These are phyloP conservation scores for Lichina pygmaea DNA, from an alignment of 495 filamentous ascomycete genomes.

Conservation along the genomic window DNA sequence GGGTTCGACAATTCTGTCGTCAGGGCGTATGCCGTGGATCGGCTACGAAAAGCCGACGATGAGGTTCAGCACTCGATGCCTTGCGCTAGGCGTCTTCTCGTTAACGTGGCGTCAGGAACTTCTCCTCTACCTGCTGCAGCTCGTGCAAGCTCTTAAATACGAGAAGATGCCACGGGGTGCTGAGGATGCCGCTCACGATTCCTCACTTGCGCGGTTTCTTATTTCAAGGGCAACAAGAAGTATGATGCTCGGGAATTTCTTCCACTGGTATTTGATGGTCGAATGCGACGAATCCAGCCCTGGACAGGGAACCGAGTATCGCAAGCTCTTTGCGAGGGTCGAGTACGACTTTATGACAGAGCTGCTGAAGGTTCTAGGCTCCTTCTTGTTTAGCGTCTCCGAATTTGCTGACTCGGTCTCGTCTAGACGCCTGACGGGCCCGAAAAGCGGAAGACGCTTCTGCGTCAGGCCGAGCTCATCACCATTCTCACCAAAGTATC, in stretches of 20 bases:
- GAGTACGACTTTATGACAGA: conserved; percentile 90
- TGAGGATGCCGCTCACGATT: conserved; percentile 45
- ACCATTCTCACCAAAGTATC: conserved; percentile 69
- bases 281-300: conserved; percentile 68
- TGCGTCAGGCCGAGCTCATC: conserved; percentile 74
- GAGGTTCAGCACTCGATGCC: conserved; percentile 14
- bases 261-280: conserved; percentile 97
- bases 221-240: conserved; percentile 65
- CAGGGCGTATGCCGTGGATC: conserved; percentile 76
- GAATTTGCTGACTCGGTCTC: not conserved
- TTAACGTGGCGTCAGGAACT: conserved; percentile 25
- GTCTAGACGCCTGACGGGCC: conserved; percentile 29
- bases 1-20: conserved; percentile 73
- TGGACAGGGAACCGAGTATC: conserved; percentile 40
- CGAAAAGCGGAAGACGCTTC: conserved; percentile 45
- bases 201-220: conserved; percentile 71
- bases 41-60: conserved; percentile 75
- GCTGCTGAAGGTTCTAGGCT: conserved; percentile 19
- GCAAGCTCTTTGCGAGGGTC: conserved; percentile 66
- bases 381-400: not conserved
- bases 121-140: conserved; percentile 71
- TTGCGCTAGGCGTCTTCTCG: not conserved
- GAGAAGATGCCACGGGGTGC: conserved; percentile 40
- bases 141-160: conserved; percentile 92
- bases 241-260: conserved; percentile 72